Conservation (phyloP, 495 filamentous ascomycete genomes). For the Talaromyces thailandensis region DNA sequence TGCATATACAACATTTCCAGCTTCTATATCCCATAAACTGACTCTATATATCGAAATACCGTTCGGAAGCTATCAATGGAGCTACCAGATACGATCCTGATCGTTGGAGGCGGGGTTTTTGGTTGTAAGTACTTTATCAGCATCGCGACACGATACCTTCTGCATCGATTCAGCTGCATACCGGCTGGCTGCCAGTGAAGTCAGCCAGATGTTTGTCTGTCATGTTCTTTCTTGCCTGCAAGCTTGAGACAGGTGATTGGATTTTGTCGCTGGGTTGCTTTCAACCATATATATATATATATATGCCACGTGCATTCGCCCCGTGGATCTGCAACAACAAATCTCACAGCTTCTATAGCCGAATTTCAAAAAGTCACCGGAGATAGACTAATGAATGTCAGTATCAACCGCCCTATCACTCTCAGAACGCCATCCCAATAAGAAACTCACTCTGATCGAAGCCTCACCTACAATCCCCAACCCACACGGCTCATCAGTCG, state of each 20-base stretch:
- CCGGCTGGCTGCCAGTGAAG: no score
- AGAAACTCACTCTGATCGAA: constrained; percentile 60
- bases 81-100: constrained; percentile 50
- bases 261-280: no score
- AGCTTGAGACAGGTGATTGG: background rate
- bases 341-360: no score
- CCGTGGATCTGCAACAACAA: no score
- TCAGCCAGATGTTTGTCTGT: background rate
- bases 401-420: constrained; percentile 60
- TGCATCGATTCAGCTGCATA: background rate
- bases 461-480: constrained; percentile 57
- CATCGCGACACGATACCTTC: constrained; percentile 11
- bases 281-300: no score
- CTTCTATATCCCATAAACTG: background rate
- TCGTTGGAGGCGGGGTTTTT: constrained; percentile 71
- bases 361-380: background rate
- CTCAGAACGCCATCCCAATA: constrained; percentile 43
- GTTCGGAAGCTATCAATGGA: constrained; percentile 17
- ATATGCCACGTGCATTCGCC: no score
- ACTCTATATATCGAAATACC: background rate
- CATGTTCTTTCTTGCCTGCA: background rate
- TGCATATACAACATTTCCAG: background rate
- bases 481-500: constrained; percentile 61
- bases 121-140: constrained; percentile 47
- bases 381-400: constrained; percentile 5